A percentile compares a stretch with the other conserved stretches of the same genome.
phyloP scores from a whole-genome alignment of 768 basidiomycete genomes.

The Collybia sp. region DNA sequence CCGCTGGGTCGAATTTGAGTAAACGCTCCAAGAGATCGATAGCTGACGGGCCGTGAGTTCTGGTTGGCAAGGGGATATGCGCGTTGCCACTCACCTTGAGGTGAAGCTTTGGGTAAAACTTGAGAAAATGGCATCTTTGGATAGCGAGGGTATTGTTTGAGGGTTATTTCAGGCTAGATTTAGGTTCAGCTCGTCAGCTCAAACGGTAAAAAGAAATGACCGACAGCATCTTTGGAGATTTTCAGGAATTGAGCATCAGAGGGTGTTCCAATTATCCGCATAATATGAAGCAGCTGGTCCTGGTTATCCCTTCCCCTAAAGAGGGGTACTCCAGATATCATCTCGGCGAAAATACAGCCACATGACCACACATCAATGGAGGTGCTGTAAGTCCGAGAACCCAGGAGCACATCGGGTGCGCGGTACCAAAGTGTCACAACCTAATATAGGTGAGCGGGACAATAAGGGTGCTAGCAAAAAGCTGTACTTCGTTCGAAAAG shows the following conservation, averaged over 20 bases:
- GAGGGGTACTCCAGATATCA: slow-evolving; percentile 96
- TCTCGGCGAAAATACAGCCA: slow-evolving; percentile 99
- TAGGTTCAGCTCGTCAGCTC: slow-evolving; percentile 1
- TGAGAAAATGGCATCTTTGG: slow-evolving; percentile 79
- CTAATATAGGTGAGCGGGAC: slow-evolving; percentile 29
- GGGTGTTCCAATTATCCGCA: slow-evolving; percentile 95
- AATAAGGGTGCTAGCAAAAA: slow-evolving; percentile 1
- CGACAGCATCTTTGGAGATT: slow-evolving; percentile 84
- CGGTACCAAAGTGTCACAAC: slow-evolving; percentile 99
- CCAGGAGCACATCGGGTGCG: slow-evolving; percentile 95
- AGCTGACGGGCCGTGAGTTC: slow-evolving; percentile 39
- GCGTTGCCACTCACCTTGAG: slow-evolving; percentile 51
- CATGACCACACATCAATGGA: slow-evolving; percentile 99
- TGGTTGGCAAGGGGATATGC: too few relatives aligned
- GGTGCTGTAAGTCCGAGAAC: slow-evolving; percentile 95
- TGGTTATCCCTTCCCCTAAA: slow-evolving; percentile 97
- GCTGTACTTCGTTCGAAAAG: slow-evolving; percentile 86
- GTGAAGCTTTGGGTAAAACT: slow-evolving; percentile 80
- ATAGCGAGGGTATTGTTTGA: slow-evolving; percentile 85
- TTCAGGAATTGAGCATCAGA: slow-evolving; percentile 83
- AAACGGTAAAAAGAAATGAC: slow-evolving; percentile 18
- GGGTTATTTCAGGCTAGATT: slow-evolving; percentile 69
- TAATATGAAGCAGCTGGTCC: slow-evolving; percentile 96
- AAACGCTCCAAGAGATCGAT: slow-evolving; percentile 92
- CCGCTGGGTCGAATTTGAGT: slow-evolving; percentile 92